Evolutionary conservation across 768 basidiomycete species (phyloP).

Genomic region (Xerocomus potaroensis): DNA sequence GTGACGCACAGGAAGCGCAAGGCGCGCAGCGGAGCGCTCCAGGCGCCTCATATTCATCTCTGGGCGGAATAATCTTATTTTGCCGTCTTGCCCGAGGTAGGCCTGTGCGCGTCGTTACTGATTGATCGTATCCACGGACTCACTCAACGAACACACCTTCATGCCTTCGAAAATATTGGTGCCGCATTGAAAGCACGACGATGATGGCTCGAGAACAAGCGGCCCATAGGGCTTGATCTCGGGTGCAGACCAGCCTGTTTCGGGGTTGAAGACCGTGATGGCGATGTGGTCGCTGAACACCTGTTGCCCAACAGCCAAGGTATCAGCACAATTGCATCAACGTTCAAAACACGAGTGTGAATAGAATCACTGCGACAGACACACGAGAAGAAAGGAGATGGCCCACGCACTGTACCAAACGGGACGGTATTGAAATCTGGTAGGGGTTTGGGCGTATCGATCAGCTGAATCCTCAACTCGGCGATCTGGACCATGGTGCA

Average conservation of each 20-base stretch:
- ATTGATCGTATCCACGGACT: too few species aligned
- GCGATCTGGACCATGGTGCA: too few species aligned
- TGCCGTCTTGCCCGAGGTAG: slow-evolving; percentile 66
- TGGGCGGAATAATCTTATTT: slow-evolving; percentile 76
- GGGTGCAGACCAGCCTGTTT: slow-evolving; percentile 64
- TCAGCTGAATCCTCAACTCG: slow-evolving; percentile 45
- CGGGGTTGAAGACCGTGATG: slow-evolving; percentile 54
- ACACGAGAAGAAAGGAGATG: too few species aligned
- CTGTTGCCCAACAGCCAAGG: too few species aligned
- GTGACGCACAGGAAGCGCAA: slow-evolving; percentile 69
- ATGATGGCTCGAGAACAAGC: slow-evolving; percentile 52
- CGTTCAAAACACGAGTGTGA: too few species aligned
- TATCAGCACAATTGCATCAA: too few species aligned
- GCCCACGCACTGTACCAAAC: slow-evolving; percentile 52
- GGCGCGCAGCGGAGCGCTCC: slow-evolving; percentile 59
- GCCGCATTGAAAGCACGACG: slow-evolving; percentile 60
- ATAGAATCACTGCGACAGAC: too few species aligned
- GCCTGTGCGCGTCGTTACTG: too few species aligned
- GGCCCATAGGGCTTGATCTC: slow-evolving; percentile 70
- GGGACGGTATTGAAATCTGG: slow-evolving; percentile 43
- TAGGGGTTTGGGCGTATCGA: slow-evolving; percentile 47
- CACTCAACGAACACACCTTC: slow-evolving; percentile 49
- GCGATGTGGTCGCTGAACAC: slow-evolving; percentile 80
- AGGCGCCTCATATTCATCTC: slow-evolving; percentile 83
- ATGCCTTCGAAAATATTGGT: slow-evolving; percentile 59